Evolutionary conservation across 495 filamentous ascomycete genomes (phyloP).

Genomic region (Friedmanniomyces endolithicus): DNA sequence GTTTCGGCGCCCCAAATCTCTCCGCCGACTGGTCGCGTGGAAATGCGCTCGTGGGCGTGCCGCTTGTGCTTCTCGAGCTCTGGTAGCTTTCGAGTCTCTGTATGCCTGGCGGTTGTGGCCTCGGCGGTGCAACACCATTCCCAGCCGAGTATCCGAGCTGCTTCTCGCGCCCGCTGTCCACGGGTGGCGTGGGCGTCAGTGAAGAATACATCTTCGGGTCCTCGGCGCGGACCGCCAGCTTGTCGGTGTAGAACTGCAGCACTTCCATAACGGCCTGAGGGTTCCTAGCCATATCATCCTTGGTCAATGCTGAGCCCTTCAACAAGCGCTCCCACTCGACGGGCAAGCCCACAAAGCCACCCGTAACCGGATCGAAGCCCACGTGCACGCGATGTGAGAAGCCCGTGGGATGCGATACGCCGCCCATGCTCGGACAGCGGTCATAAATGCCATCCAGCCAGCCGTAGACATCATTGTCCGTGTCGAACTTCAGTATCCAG

Average conservation of each 20-base stretch:
- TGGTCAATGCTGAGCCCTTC: constrained; percentile 89
- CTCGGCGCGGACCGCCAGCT: constrained; percentile 67
- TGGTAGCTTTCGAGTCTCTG: constrained; percentile 21
- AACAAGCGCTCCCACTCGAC: constrained; percentile 93
- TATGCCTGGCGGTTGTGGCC: constrained; percentile 49
- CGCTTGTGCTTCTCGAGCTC: constrained; percentile 27
- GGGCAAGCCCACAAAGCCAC: constrained; percentile 84
- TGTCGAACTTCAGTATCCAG: constrained; percentile 78
- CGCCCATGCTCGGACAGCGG: constrained; percentile 91
- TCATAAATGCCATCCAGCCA: constrained; percentile 98
- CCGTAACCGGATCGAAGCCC: constrained; percentile 86
- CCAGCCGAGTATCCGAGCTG: constrained; percentile 53
- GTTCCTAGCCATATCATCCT: constrained; percentile 94
- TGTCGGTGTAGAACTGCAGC: constrained; percentile 92
- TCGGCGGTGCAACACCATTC: constrained; percentile 63
- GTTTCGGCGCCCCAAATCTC: constrained; percentile 8
- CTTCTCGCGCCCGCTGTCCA: constrained; percentile 46
- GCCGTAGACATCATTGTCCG: constrained; percentile 89
- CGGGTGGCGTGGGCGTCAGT: constrained; percentile 53
- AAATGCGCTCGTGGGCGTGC: constrained; percentile 38
- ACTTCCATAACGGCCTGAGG: constrained; percentile 98
- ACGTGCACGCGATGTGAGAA: constrained; percentile 95
- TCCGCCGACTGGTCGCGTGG: constrained; percentile 22
- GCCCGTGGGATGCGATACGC: constrained; percentile 95
- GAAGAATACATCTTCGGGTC: constrained; percentile 67